A percentile compares a stretch with the other conserved stretches of the same genome.
Conservation (phyloP, 176 grass and related monocot species). For the Carex pumila region DNA sequence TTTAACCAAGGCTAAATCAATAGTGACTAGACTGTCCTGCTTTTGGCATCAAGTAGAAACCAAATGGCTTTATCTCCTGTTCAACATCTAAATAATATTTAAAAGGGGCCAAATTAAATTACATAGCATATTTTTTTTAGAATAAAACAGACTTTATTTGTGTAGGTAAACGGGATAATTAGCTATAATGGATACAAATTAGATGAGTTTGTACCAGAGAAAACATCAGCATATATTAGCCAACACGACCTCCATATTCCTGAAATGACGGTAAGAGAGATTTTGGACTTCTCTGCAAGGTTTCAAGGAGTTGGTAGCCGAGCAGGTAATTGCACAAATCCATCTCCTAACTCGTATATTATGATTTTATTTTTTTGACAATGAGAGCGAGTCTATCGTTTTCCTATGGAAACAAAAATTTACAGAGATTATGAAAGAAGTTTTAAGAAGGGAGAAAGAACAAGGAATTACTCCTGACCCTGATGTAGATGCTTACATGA, state of each 20-base stretch:
- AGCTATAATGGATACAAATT: slow-evolving; percentile 56
- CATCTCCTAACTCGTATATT: neutral
- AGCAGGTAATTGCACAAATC: slow-evolving; percentile 39
- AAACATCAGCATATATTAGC: slow-evolving; percentile 59
- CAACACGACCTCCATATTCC: slow-evolving; percentile 54
- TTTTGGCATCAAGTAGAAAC: neutral
- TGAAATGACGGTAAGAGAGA: slow-evolving; percentile 75
- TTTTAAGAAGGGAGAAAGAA: slow-evolving; percentile 67
- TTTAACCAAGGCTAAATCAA: neutral
- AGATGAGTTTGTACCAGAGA: slow-evolving; percentile 48
- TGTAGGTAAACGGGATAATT: slow-evolving; percentile 37
- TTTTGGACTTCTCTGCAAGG: slow-evolving; percentile 57
- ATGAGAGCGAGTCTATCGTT: neutral
- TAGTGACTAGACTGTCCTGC: neutral
- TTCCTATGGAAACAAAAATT: slow-evolving; percentile 19
- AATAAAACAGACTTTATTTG: neutral
- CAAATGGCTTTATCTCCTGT: neutral
- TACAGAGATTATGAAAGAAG: slow-evolving; percentile 60
- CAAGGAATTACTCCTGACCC: slow-evolving; percentile 55
- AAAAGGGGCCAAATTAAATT: neutral
- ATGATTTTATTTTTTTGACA: neutral
- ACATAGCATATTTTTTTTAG: neutral
- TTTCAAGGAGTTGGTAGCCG: slow-evolving; percentile 59
- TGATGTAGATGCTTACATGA: slow-evolving; percentile 82
- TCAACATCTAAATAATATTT: neutral